Evolutionary conservation across 2,329 filamentous ascomycete genomes (phyloP), one percentile per base, ranked within the genome.

Genomic region (Xylaria sp.): DNA sequence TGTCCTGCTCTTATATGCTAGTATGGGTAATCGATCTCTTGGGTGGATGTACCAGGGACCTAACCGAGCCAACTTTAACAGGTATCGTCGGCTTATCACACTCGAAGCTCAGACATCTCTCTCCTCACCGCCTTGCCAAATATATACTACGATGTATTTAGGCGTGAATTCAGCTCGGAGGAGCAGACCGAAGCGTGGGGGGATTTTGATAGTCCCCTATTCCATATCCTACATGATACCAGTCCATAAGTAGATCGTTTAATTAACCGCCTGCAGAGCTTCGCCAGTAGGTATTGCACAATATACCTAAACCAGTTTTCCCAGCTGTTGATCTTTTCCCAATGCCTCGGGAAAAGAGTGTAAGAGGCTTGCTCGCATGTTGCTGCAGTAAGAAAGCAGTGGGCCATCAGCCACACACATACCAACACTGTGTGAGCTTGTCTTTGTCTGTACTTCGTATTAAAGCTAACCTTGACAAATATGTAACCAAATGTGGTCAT

Each of bases 381-480:
- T 25, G 27, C 45, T 44, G 45, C 61, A 61, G 56, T 45, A 17
- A 61, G 49, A 65, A 56, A 56, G 56, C 42, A 31, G 55, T 49
- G 56, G 63, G 47, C 56, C 63, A 29, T 29, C 50, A 47, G 50
- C 50, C 49, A 55, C 20, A 25, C n/a, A 31, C 49, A 42, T 51
- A 44, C 27, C 9, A 29, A 61, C 67, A 69, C 67, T 61, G 67
- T 69, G 60, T 61, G 31, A 67, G 59, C 20, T 53, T 49, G 45
- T 62, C 45, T 25, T 45, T 56, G 29, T 25, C 20, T 55, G 4
- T 22, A 39, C 36, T 58, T 68, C 61, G 65, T 67, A 58, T 61
- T 65, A 51, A 27, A 17, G 13, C 38, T 22, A 22, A 42, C 31
- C 36, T 13, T 66, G 63, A 63, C 53, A 68, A 66, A 68, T 58